Conservation (phyloP, 805 yeast species). For the Schizosaccharomyces osmophilus region DNA sequence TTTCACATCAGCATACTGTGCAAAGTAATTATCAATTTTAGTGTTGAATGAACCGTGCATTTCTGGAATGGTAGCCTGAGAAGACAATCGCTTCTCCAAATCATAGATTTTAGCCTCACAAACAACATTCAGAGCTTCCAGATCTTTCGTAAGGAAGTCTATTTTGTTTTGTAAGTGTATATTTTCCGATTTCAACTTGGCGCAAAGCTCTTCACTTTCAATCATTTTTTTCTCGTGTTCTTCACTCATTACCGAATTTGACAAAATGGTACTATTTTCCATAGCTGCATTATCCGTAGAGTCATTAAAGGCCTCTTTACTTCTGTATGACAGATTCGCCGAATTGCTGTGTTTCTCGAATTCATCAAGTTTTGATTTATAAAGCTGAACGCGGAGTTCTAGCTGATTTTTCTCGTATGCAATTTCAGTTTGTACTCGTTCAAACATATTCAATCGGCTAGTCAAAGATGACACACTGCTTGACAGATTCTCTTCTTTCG, state of each 20-base stretch:
- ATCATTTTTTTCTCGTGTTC: not conserved
- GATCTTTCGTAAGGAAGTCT: not conserved
- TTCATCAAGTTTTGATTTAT: not conserved
- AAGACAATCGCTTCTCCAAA: not conserved
- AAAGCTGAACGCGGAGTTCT: not conserved
- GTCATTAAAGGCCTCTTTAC: not conserved
- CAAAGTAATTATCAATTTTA: not conserved
- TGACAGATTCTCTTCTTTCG: constrained; percentile 9
- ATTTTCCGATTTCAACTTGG: not conserved
- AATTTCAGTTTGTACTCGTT: not conserved
- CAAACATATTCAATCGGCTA: constrained; percentile 5
- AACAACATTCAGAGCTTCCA: not conserved
- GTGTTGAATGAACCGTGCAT: not conserved
- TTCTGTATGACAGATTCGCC: not conserved
- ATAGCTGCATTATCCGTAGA: not conserved
- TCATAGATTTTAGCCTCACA: not conserved
- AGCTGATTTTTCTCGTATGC: not conserved
- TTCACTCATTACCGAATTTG: not conserved
- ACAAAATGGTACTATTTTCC: not conserved
- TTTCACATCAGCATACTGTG: not conserved
- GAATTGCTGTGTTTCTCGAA: not conserved
- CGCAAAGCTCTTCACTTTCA: not conserved
- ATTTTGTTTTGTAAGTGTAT: not conserved
- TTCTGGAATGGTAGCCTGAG: not conserved
- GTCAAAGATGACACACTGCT: constrained; percentile 12